Conservation (phyloP, 2,329 filamentous ascomycete genomes). For the Exophiala xenobiotica region DNA sequence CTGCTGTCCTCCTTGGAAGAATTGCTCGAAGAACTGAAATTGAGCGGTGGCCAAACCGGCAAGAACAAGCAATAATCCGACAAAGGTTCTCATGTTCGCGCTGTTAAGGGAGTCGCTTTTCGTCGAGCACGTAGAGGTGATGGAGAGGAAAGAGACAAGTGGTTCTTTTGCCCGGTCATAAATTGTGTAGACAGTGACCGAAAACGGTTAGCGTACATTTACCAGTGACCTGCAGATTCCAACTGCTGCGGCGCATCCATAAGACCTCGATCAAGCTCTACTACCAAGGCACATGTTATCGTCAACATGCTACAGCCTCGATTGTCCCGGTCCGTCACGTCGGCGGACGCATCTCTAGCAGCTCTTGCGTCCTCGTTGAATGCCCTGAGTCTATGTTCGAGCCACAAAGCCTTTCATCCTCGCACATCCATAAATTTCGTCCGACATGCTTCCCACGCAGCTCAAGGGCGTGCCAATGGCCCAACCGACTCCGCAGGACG, state of each 20-base stretch:
- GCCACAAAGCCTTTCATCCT: constrained; percentile 33
- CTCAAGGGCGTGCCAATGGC: constrained; percentile 67
- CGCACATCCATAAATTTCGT: constrained; percentile 40
- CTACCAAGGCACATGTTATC: neutral
- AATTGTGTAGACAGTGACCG: neutral
- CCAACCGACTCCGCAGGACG: constrained; percentile 72
- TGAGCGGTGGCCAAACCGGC: constrained; percentile 66
- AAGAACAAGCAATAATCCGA: constrained; percentile 55
- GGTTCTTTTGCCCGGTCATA: neutral
- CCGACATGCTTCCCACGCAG: constrained; percentile 63
- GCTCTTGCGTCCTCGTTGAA: constrained; percentile 33
- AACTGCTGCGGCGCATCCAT: neutral
- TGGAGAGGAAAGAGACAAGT: constrained; percentile 1
- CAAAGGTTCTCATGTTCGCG: constrained; percentile 25
- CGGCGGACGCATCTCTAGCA: constrained; percentile 39
- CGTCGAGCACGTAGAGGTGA: constrained; percentile 40
- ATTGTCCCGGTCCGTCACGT: constrained; percentile 40
- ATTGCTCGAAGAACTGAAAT: constrained; percentile 97
- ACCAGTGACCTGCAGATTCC: neutral
- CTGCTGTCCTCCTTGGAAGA: constrained; percentile 66
- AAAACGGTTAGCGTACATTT: constrained; percentile 9
- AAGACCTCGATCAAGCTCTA: constrained; percentile 3
- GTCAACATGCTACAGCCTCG: constrained; percentile 44
- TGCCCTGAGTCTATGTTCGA: constrained; percentile 35
- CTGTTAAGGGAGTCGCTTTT: constrained; percentile 57